These are phyloP conservation scores for Termitomyces sp. DNA, from an alignment of 768 basidiomycete genomes.

Conservation along the genomic window DNA sequence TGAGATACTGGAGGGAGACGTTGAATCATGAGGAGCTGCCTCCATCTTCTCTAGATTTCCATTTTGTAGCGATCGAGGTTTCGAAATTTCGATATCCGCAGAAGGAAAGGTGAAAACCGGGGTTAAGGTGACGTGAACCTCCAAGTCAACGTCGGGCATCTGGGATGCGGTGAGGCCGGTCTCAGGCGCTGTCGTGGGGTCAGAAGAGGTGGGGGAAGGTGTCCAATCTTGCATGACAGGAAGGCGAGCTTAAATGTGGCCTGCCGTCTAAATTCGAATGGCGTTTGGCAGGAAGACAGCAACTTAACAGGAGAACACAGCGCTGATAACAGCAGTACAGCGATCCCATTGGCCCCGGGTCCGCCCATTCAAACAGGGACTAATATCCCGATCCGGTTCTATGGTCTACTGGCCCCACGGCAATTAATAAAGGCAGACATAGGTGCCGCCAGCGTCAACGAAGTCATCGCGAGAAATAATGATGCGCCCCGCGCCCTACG, in stretches of 20 bases:
- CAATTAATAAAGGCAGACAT: not conserved
- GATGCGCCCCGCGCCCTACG: slow-evolving; percentile 2
- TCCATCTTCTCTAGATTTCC: not conserved
- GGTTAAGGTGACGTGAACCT: slow-evolving; percentile 7
- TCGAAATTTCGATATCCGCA: not conserved
- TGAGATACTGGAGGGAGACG: slow-evolving; percentile 7
- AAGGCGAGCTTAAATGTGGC: slow-evolving; percentile 4
- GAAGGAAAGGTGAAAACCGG: not conserved
- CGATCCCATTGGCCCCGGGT: slow-evolving; percentile 7
- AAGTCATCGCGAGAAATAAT: not conserved
- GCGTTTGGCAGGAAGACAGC: slow-evolving; percentile 2
- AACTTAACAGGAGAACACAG: not conserved
- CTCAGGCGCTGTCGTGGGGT: not conserved
- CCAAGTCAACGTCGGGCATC: slow-evolving; percentile 15
- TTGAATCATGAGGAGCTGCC: not conserved
- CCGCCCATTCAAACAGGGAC: not conserved
- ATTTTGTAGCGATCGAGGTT: slow-evolving; percentile 2
- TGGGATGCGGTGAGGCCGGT: not conserved
- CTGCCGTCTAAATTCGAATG: slow-evolving; percentile 3
- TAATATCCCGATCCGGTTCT: not conserved
- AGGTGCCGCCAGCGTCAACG: not conserved
- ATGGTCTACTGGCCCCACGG: not conserved
- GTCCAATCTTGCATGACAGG: not conserved
- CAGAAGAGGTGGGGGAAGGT: not conserved
- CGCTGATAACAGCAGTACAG: slow-evolving; percentile 4